Evolutionary conservation across 306 rosid genomes (phyloP).

Genomic region (Cucurbita argyrosperma): DNA sequence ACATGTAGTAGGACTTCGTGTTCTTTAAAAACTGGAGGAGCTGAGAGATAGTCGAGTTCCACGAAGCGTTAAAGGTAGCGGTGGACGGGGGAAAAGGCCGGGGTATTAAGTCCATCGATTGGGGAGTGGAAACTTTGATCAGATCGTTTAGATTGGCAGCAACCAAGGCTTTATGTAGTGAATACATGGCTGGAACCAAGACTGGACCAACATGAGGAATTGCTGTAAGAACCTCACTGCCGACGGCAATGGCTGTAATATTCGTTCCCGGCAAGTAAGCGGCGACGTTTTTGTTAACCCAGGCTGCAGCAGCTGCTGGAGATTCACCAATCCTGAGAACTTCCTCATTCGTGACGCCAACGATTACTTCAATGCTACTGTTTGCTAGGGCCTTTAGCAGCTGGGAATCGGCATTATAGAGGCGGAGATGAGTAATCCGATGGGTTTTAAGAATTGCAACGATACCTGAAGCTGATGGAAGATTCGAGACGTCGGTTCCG

Average conservation of each 20-base stretch:
- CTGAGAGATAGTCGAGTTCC: slow-evolving; percentile 52
- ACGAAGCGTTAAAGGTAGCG: slow-evolving; percentile 52
- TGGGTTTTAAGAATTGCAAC: slow-evolving; percentile 59
- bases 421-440: slow-evolving; percentile 64
- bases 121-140: slow-evolving; percentile 75
- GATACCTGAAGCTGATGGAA: slow-evolving; percentile 50
- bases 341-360: slow-evolving; percentile 66
- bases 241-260: slow-evolving; percentile 76
- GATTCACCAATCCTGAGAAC: slow-evolving; percentile 58
- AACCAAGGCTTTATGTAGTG: slow-evolving; percentile 54
- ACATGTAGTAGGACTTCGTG: slow-evolving; percentile 56
- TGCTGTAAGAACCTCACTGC: slow-evolving; percentile 72
- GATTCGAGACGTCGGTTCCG: slow-evolving; percentile 56
- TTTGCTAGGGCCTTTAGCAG: slow-evolving; percentile 64
- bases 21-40: slow-evolving; percentile 54
- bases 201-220: slow-evolving; percentile 62
- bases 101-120: slow-evolving; percentile 64
- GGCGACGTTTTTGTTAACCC: slow-evolving; percentile 69
- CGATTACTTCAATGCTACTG: slow-evolving; percentile 57
- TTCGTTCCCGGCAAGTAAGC: slow-evolving; percentile 72
- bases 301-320: slow-evolving; percentile 64
- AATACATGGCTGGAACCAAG: slow-evolving; percentile 71
- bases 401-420: slow-evolving; percentile 57
- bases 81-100: slow-evolving; percentile 81
- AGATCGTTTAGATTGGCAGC: slow-evolving; percentile 62